Base-by-base conservation (phyloP, 495 filamentous ascomycete species). In the Aspergillus olivimuriae region DNA sequence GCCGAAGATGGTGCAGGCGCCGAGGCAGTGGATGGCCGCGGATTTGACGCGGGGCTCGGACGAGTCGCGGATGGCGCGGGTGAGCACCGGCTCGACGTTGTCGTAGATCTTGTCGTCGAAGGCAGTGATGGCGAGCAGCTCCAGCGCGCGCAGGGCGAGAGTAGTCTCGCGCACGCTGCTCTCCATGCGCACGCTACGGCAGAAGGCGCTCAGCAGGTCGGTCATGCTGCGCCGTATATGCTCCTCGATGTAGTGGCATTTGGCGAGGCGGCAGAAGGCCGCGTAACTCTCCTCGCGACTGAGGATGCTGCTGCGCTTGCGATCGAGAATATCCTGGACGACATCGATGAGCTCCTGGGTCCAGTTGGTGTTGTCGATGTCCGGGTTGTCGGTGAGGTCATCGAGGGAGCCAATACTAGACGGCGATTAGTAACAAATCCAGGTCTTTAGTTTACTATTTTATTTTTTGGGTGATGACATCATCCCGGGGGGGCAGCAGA, bases 271-370 rank as follows among this genome's bases (percentile, higher is more conserved):
- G 17, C 75, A 75, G 61, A 88, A 96, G 23, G 72, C 74, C 12
- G 70, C 68, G 39, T 94, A 70, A 16, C 79, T 78, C 38, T 80
- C 75, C 55, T 94, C 91, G 22, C 91, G 80, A 11, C 86, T 83
- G 50, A 87, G 78, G n/a, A 76, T 75, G 44, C 82, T 89, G 59
- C 81, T 87, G 42, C 84, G 79, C 72, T 95, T 98, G 50, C 88
- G 81, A 51, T 95, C 87, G 17, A 87, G 67, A 16, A 96, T 81
- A 55, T 91, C 86, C 41, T 84, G 72, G 37, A 95, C 80, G n/a
- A 80, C 76, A 51, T 84, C 79, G 11, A 64, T 68, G 1, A 95
- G 69, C 44, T 82, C 81, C 15, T 82, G 71, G 18, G 76, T 73
- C 84, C 85, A 88, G 21, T 71, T 68, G 22, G 66, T 66, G 42